A percentile compares a stretch with the other conserved stretches of the same genome.
phyloP scores from a whole-genome alignment of 2,329 filamentous ascomycete genomes.

The Tricladium varicosporioides region DNA sequence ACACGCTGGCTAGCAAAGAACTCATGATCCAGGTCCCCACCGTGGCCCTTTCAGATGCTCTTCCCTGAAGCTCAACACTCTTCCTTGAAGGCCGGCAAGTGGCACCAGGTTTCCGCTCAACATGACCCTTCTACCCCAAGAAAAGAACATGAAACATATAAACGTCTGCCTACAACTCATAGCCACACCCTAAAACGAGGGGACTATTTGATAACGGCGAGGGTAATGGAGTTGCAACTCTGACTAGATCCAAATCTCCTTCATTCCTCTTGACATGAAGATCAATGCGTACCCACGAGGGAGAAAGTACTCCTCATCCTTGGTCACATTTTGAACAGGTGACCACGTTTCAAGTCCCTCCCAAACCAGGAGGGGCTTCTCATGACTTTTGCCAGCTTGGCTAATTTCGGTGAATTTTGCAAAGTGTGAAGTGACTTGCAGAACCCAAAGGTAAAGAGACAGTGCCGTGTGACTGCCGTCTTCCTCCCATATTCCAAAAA shows the following conservation, averaged over 20 bases:
- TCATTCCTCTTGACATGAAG: no score
- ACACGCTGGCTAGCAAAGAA: no score
- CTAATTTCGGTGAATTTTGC: neutral
- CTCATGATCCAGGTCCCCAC: no score
- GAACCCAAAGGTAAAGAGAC: neutral
- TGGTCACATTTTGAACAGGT: neutral
- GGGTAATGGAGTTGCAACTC: neutral
- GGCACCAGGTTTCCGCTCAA: no score
- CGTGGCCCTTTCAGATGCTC: no score
- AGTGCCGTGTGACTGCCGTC: neutral
- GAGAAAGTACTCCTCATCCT: no score
- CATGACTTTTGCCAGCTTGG: neutral
- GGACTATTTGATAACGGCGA: neutral
- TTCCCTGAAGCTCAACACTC: no score
- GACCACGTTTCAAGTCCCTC: neutral
- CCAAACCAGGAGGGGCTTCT: neutral
- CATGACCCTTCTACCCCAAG: neutral
- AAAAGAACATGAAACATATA: neutral
- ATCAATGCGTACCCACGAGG: neutral
- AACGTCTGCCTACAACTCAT: neutral
- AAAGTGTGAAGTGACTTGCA: neutral
- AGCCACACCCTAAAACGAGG: neutral
- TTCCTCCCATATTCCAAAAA: neutral
- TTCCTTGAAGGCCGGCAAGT: no score
- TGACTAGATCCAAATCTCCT: no score